Conservation (phyloP, 768 basidiomycete species). For the Rhodotorula taiwanensis region DNA sequence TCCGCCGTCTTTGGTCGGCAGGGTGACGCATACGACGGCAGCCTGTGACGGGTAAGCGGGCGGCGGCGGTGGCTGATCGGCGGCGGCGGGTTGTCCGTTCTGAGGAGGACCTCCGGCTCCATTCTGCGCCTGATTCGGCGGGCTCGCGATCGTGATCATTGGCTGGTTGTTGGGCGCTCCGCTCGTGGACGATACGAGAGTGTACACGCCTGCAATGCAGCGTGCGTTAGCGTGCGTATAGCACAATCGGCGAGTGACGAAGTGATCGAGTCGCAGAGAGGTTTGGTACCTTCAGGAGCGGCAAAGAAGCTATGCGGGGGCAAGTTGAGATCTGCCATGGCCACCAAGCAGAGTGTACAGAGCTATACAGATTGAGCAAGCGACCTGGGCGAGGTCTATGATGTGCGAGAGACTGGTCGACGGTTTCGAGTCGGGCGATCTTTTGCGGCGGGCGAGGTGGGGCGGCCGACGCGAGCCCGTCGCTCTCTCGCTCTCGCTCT, state of each 20-base stretch:
- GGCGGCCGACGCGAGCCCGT: too few relatives aligned
- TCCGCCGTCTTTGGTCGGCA: constrained; percentile 12
- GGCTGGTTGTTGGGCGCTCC: neutral
- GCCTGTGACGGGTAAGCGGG: constrained; percentile 13
- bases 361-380: neutral
- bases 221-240: neutral
- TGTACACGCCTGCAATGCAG: constrained; percentile 34
- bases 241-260: too few relatives aligned
- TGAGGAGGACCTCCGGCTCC: too few relatives aligned
- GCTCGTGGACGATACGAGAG: constrained; percentile 13
- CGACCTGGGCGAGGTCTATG: too few relatives aligned
- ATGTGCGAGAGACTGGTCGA: too few relatives aligned
- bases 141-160: neutral
- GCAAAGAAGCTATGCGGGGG: constrained; percentile 22
- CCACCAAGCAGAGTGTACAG: neutral
- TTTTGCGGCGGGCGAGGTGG: too few relatives aligned
- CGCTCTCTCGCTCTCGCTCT: too few relatives aligned
- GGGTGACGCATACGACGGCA: constrained; percentile 13
- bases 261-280: too few relatives aligned
- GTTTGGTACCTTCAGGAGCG: constrained; percentile 14
- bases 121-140: neutral
- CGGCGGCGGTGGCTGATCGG: constrained; percentile 11
- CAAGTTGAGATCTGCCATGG: constrained; percentile 5
- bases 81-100: neutral
- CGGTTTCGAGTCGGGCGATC: too few relatives aligned